Base-by-base conservation (phyloP, 192 early-diverging fungal species). In the Dissophora ornata region DNA sequence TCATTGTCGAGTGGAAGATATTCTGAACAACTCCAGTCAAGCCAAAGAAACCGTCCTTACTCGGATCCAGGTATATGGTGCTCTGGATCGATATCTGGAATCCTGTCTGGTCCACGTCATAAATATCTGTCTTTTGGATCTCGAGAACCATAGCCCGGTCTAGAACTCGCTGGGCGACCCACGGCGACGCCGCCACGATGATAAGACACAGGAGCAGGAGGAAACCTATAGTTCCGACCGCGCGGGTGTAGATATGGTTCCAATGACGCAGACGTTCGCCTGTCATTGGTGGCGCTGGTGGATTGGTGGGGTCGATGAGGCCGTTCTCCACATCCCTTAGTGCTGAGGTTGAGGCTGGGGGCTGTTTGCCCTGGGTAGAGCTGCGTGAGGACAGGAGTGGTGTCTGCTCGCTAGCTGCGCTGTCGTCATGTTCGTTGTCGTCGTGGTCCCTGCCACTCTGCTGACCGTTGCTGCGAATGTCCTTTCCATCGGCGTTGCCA, bases 11-110 rank as follows among this genome's bases (percentile, higher is more conserved):
- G 6, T 52, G 51, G 28, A 67, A 61, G 18, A 56, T 9, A 3
- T 29, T 26, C 36, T 58, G 57, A 1, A 77, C 19, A 4, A 67
- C 9, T 0, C 34, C 41, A 10, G 73, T 62, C 7, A 77, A 36
- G 1, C 73, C 73, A 18, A 61, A 49, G 53, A 77, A 50, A 11
- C 73, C 73, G 34, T 77, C 73, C 3, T 67, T 52, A 29, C 44
- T 1, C 11, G 64, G 19, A 44, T 77, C 73, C 3, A 77, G 57
- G 18, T 45, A 36, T 8, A 77, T 34, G 12, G 58, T 62, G 13
- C 63, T 67, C 46, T 57, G 15, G 44, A 77, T 52, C 38, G 30
- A 42, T 36, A 77, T 57, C 52, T 77, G 73, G 54, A 77, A 77
- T 40, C 73, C 73, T 11, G 73, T 51, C 16, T 77, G 28, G 30